These are phyloP conservation scores for Microthyrium microscopicum DNA, from an alignment of 2,329 filamentous ascomycete genomes.

Conservation along the genomic window DNA sequence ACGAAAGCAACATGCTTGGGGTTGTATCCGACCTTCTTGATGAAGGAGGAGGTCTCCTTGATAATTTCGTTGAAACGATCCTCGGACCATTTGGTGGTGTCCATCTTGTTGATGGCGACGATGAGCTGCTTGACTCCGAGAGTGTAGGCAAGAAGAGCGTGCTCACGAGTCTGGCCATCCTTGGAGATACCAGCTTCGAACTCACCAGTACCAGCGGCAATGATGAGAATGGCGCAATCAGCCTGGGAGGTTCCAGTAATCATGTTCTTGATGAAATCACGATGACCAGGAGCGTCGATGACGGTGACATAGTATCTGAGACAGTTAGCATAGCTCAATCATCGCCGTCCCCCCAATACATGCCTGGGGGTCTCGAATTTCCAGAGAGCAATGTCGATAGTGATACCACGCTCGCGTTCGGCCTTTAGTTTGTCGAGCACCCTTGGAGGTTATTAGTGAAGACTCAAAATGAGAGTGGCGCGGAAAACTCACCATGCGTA, in stretches of 20 bases:
- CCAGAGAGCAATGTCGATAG: slow-evolving; percentile 99
- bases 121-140: slow-evolving; percentile 99
- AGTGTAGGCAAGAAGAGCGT: slow-evolving; percentile 99
- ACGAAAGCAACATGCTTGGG: slow-evolving; percentile 97
- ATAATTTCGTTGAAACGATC: slow-evolving; percentile 95
- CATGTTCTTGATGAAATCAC: slow-evolving; percentile 99
- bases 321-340: too few species aligned
- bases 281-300: slow-evolving; percentile 97
- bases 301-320: slow-evolving; percentile 98
- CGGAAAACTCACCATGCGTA: too few species aligned
- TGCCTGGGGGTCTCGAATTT: slow-evolving; percentile 99
- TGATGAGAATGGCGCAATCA: slow-evolving; percentile 99
- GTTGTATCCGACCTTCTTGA: slow-evolving; percentile 99
- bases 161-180: slow-evolving; percentile 99
- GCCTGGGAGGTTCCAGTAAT: slow-evolving; percentile 99
- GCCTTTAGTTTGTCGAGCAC: slow-evolving; percentile 99
- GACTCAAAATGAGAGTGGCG: too few species aligned
- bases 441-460: too few species aligned
- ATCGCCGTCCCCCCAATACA: too few species aligned
- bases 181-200: slow-evolving; percentile 99
- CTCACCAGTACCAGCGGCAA: slow-evolving; percentile 99
- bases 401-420: slow-evolving; percentile 99
- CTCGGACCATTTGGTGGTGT: slow-evolving; percentile 98
- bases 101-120: slow-evolving; percentile 99
- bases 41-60: slow-evolving; percentile 99